A percentile compares a stretch with the other conserved stretches of the same genome.
phyloP scores from a whole-genome alignment of 371 early-diverging fungal genomes.

The Mortierella sp. region DNA sequence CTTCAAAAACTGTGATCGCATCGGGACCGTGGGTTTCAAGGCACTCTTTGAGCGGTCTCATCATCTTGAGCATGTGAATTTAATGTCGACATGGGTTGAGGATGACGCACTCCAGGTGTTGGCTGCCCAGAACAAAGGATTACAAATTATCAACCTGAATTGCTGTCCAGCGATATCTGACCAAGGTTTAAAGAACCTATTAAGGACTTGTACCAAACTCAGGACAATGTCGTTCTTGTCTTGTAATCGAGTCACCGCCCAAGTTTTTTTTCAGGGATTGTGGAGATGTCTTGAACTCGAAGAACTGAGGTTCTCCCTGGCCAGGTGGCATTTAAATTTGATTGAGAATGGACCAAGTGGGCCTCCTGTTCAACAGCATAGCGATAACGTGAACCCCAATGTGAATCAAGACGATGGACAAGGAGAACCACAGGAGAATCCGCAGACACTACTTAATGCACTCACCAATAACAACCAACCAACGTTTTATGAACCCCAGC shows the following conservation, averaged over 20 bases:
- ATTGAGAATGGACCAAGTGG: constrained; percentile 5
- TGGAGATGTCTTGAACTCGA: constrained; percentile 26
- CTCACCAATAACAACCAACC: background rate
- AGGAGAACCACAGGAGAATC: background rate
- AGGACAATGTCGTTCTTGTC: constrained; percentile 26
- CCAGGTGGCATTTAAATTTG: constrained; percentile 13
- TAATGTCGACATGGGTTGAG: constrained; percentile 37
- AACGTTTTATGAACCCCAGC: constrained; percentile 20
- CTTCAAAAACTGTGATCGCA: constrained; percentile 33
- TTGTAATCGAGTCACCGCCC: constrained; percentile 28
- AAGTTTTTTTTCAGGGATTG: constrained; percentile 26
- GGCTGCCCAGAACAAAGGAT: constrained; percentile 4
- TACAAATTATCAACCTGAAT: constrained; percentile 18
- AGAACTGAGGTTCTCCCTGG: constrained; percentile 32
- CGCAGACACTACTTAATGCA: background rate
- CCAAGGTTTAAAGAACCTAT: constrained; percentile 13
- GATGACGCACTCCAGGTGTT: constrained; percentile 23
- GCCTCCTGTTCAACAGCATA: background rate
- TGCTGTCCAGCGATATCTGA: constrained; percentile 33
- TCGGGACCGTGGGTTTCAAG: constrained; percentile 25
- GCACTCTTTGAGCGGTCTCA: constrained; percentile 25
- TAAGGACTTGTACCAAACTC: constrained; percentile 14
- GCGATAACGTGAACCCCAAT: background rate
- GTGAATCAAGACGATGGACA: background rate
- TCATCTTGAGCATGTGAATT: constrained; percentile 20